Percentiles rank a stretch among this genome's conserved stretches.
Conservation (phyloP, 345 rosid species). For the Bruguiera gymnorhiza region DNA sequence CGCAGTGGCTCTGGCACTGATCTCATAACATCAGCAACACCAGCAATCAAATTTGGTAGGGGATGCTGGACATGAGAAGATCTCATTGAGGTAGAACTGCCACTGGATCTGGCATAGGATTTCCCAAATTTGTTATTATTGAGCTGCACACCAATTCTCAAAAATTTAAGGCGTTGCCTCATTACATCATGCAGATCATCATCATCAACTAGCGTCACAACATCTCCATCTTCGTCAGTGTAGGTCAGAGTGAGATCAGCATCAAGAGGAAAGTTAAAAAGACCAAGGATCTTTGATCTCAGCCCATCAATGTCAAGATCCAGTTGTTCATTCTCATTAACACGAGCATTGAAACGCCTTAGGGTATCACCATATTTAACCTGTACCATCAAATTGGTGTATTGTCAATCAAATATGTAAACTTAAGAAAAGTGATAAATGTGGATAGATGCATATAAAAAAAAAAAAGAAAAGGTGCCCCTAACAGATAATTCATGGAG, state of each 20-base stretch:
- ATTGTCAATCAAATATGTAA: too few relatives aligned
- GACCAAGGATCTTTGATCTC: conserved; percentile 55
- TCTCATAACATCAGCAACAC: conserved; percentile 52
- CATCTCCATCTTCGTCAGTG: conserved; percentile 86
- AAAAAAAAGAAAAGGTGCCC: too few relatives aligned
- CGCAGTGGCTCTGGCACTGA: conserved; percentile 61
- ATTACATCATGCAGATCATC: conserved; percentile 66
- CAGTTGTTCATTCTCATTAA: conserved; percentile 51
- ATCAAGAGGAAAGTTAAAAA: conserved; percentile 54
- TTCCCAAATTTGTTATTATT: conserved; percentile 28
- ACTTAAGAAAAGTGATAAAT: too few relatives aligned
- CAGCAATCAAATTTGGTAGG: conserved; percentile 34
- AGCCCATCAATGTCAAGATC: conserved; percentile 62
- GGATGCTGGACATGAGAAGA: conserved; percentile 37
- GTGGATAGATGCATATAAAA: too few relatives aligned
- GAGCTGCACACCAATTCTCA: conserved; percentile 52
- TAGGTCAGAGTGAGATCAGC: conserved; percentile 60
- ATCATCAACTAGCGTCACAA: conserved; percentile 69
- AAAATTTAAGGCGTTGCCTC: conserved; percentile 66
- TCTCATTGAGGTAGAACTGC: conserved; percentile 51
- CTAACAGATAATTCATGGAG: too few relatives aligned
- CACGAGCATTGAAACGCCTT: conserved; percentile 66
- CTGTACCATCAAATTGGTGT: conserved; percentile 33
- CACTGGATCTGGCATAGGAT: conserved; percentile 43
- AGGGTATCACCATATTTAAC: conserved; percentile 67